Evolutionary conservation across 2,329 filamentous ascomycete species (phyloP).

Genomic region (Aspergillus floridensis): DNA sequence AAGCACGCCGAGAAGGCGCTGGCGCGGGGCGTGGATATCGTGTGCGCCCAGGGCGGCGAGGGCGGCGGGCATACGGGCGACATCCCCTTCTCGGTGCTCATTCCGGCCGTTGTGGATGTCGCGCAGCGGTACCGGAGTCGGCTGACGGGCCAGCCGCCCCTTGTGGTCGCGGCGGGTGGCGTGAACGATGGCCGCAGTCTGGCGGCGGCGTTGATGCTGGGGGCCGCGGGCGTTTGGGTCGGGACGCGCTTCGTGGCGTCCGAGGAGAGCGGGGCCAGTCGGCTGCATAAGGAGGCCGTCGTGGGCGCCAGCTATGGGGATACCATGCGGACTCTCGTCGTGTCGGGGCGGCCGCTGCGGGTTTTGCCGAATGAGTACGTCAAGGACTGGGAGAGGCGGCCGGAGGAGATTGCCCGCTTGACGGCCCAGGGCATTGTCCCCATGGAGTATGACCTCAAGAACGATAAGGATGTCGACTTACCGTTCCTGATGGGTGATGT

Average conservation of each 20-base stretch:
- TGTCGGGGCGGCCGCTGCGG: slow-evolving; percentile 77
- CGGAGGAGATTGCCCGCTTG: slow-evolving; percentile 70
- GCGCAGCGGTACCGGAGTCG: slow-evolving; percentile 69
- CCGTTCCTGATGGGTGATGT: slow-evolving; percentile 96
- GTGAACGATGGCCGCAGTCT: slow-evolving; percentile 79
- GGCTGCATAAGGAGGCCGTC: slow-evolving; percentile 80
- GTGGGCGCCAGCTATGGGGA: slow-evolving; percentile 75
- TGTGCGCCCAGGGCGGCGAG: slow-evolving; percentile 90
- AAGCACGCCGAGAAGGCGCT: slow-evolving; percentile 88
- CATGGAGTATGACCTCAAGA: slow-evolving; percentile 76
- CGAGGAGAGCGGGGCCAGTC: slow-evolving; percentile 74
- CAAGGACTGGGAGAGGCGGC: slow-evolving; percentile 72
- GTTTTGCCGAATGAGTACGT: slow-evolving; percentile 83
- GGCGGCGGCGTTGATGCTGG: slow-evolving; percentile 80
- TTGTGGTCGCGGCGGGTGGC: slow-evolving; percentile 87
- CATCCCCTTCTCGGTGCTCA: slow-evolving; percentile 78
- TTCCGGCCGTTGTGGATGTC: slow-evolving; percentile 84
- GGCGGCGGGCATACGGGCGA: slow-evolving; percentile 92
- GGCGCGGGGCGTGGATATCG: slow-evolving; percentile 80
- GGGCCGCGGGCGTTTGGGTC: slow-evolving; percentile 87
- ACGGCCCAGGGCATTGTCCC: slow-evolving; percentile 77
- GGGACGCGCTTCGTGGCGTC: slow-evolving; percentile 88
- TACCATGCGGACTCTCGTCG: slow-evolving; percentile 76
- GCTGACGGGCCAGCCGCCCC: slow-evolving; percentile 66
- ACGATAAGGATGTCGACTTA: slow-evolving; percentile 76